These are phyloP conservation scores for Talaromyces sp. DNA, from an alignment of 2,329 filamentous ascomycete species.

Conservation along the genomic window DNA sequence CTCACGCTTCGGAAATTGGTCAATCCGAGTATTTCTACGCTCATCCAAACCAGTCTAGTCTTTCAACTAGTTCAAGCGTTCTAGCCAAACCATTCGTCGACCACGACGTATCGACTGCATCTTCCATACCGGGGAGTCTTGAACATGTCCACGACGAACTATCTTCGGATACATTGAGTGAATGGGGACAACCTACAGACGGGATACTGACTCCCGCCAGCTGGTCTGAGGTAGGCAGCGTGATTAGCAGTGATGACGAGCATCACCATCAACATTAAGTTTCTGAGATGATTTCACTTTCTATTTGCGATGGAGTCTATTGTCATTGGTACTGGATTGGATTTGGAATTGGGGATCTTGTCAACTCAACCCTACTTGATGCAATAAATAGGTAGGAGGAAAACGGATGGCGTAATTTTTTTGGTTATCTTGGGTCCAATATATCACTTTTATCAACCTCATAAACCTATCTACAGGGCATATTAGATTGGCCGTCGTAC, in stretches of 20 bases:
- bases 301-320: not conserved
- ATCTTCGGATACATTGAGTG: conserved; percentile 40
- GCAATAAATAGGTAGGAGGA: not conserved
- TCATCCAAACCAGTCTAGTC: conserved; percentile 27
- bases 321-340: not conserved
- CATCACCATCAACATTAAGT: conserved; percentile 18
- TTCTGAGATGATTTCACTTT: not conserved
- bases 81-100: conserved; percentile 24
- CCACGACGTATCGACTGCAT: conserved; percentile 32
- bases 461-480: not conserved
- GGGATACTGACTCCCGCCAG: conserved; percentile 38
- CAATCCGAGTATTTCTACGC: conserved; percentile 33
- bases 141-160: conserved; percentile 36
- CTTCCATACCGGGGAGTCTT: conserved; percentile 37
- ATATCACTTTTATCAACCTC: not conserved
- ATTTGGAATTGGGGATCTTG: not conserved
- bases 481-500: no score
- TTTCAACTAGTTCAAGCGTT: conserved; percentile 10
- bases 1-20: conserved; percentile 35
- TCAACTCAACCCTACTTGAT: not conserved
- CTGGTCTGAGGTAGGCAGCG: conserved; percentile 47
- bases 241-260: conserved; percentile 41
- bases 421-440: not conserved
- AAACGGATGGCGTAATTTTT: not conserved
- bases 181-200: conserved; percentile 33